phyloP scores from a whole-genome alignment of 2,329 filamentous ascomycete species.

The Aspergillus bombycis region DNA sequence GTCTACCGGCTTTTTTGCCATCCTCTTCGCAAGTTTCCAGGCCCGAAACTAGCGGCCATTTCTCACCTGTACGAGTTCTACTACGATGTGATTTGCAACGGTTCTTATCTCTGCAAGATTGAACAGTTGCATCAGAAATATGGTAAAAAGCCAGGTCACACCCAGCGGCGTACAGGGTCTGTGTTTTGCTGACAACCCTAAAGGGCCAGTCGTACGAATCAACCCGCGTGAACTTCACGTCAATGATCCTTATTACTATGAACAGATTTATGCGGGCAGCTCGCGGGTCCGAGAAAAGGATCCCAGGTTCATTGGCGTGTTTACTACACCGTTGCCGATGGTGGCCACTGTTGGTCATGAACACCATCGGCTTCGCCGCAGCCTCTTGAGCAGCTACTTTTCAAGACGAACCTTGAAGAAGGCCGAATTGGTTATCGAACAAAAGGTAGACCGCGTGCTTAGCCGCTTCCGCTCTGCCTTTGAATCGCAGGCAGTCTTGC shows the following conservation, averaged over 20 bases:
- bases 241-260: background rate
- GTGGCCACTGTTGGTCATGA: background rate
- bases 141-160: constrained; percentile 21
- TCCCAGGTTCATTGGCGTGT: background rate
- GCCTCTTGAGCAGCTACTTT: background rate
- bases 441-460: background rate
- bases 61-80: constrained; percentile 16
- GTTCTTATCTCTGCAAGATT: constrained; percentile 39
- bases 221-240: background rate
- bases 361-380: background rate
- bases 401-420: background rate
- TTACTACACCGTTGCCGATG: background rate
- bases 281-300: background rate
- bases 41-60: constrained; percentile 14
- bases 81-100: constrained; percentile 22
- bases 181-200: background rate
- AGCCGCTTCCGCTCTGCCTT: background rate
- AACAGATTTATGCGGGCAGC: background rate
- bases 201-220: background rate
- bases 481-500: too few relatives aligned
- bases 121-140: constrained; percentile 39
- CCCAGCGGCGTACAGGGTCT: rapidly evolving
- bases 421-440: background rate
- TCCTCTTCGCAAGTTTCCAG: constrained; percentile 14
- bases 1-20: background rate